Base-by-base conservation (phyloP, 2,329 filamentous ascomycete genomes). In the Dichotomopilus funicola region DNA sequence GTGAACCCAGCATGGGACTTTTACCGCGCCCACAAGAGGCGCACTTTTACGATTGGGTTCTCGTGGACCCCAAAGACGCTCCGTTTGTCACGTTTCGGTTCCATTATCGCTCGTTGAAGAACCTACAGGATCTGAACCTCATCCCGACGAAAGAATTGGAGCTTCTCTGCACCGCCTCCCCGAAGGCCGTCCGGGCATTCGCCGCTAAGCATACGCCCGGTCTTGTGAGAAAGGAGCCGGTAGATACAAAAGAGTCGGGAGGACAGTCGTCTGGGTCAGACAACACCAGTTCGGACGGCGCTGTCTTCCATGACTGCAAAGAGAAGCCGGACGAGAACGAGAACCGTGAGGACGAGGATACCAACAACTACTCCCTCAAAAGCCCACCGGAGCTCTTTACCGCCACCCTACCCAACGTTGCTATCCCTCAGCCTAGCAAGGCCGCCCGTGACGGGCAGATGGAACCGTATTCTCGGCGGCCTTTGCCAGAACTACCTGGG, bases 21-120 rank as follows among this genome's bases (percentile, higher is more conserved):
- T 54, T 83, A 2, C 75, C 81, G 13, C 71, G 71, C 13, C 78
- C 79, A 3, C 71, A 80, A 61, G 72, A 78, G 45, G 71, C 74
- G 9, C 72, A 66, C 9, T 82, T 73, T 64, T 82, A 78, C 61
- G 72, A 80, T 59, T 84, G 76, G 68, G 66, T 72, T 44, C 68
- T 83, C 3, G 63, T 74, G 27, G 81, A 83, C 54, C 66, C 77
- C 0, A 77, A 72, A 53, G 75, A 81, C 44, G 70, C 65, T 1
- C 81, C 81, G 0, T 82, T 75, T 59, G 75, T 74, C 4, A 74
- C 73, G 0, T 83, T 83, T 57, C 72, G 72, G 33, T 80, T 83
- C 58, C 77, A 83, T 57, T 83, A 83, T 59, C 74, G 80, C 35
- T 79, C 76, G 6, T 77, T 73, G 74, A 69, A 72, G 8, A 75